Base-by-base conservation (phyloP, 2,329 filamentous ascomycete genomes). In the Claviceps digitariae region DNA sequence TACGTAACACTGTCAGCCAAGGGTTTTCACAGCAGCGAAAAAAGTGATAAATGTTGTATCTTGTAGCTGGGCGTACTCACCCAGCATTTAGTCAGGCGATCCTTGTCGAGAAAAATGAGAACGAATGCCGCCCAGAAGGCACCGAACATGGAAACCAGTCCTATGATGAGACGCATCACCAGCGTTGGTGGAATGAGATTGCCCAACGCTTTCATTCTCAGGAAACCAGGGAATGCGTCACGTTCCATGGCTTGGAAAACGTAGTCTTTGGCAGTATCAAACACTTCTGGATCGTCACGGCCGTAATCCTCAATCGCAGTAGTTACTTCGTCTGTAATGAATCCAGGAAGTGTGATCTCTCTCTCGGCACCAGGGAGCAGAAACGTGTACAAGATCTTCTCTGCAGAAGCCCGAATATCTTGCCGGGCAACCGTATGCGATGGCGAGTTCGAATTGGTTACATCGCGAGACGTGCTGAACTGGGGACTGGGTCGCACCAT, bases 241-340 rank as follows among this genome's bases (percentile, higher is more conserved):
- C 94, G 82, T 72, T 98, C 94, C 93, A 98, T 98, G 36, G 94
- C 94, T 71, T 98, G 94, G 69, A 97, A 98, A 57, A 97, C 93
- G 67, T 97, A 98, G 72, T 98, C 93, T 74, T 98, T 98, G 52
- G 93, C 93, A 21, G 88, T 83, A 66, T 97, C 93, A 63, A 98
- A 98, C 13, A 98, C 86, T 68, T 98, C 93, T 0, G 93, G 93
- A 65, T 98, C 93, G 63, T 97, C 93, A 61, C 93, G 83, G 47
- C 89, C 88, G 58, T 89, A 84, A 60, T 91, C 86, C 70, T 98
- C 93, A 57, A 98, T 94, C 15, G 88, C 81, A 21, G 83, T 78
- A 41, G 90, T 94, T 55, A 97, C 90, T 25, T 90, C 84, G 52
- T 86, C 79, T 0, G 91, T 85, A 64, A 97, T 95, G 36, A 83